Base-by-base conservation (phyloP, 1,284 basidiomycete species). In the Caloboletus inedulis region DNA sequence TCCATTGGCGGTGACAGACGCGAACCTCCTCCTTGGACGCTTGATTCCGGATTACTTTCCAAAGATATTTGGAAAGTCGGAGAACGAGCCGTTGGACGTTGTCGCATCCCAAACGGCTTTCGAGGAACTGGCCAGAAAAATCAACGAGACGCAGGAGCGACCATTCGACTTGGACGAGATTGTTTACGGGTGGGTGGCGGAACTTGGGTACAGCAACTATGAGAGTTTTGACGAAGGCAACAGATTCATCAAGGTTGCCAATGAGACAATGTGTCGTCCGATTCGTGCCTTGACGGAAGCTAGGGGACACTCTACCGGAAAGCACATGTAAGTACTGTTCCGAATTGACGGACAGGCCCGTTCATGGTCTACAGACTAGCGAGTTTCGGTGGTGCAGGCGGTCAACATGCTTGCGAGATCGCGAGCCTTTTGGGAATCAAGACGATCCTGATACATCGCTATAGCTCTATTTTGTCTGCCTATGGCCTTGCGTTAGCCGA, bases 251-350 rank as follows among this genome's bases (percentile, higher is more conserved):
- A 91, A 91, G 63, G 89, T 94, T n/a, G 91, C 91, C 12, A 94
- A 94, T 58, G 91, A 94, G 73, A 91, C 90, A 0, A 97, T 97
- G 94, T 89, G 87, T 60, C 77, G 94, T 41, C 95, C 94, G 2
- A 97, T 98, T 55, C 84, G 94, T 7, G 87, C 94, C 1, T 70
- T 98, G 55, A 98, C 94, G 0, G 95, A 96, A 71, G 93, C 91
- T 1, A 76, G 91, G 43, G 94, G 95, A 5, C 85, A 93, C 69
- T 88, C 89, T 3, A 89, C 90, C 0, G 81, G 83, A 1, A 87
- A 85, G 62, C 95, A 98, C 65, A 81, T 93, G 84, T 71, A 53
- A 7, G 68, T 49, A 9, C 14, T 30, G 3, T 33, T 45, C 14
- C 1, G 25, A 47, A 29, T 31, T 12, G 18, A 46, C 14, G 10